Conservation (phyloP, 495 filamentous ascomycete species). For the Lepraria neglecta region DNA sequence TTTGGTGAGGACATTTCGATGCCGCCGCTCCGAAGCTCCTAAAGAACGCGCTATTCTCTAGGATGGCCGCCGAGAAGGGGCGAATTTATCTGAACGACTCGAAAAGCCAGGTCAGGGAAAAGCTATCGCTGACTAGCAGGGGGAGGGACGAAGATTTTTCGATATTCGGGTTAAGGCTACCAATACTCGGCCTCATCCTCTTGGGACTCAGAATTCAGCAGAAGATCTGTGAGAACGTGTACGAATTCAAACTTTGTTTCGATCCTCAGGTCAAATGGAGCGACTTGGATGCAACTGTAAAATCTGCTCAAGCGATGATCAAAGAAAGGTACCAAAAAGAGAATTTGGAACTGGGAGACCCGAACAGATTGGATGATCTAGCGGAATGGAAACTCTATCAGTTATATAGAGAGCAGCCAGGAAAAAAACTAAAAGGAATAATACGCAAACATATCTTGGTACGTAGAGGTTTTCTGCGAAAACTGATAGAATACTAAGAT, state of each 20-base stretch:
- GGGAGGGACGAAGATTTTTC: not conserved
- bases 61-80: too few relatives aligned
- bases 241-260: not conserved
- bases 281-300: not conserved
- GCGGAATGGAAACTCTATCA: not conserved
- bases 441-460: too few relatives aligned
- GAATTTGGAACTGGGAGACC: not conserved
- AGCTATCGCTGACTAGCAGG: not conserved
- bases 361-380: not conserved
- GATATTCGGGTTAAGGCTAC: not conserved
- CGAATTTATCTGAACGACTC: not conserved
- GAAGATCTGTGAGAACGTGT: not conserved
- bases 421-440: not conserved
- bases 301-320: not conserved
- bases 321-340: not conserved
- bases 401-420: not conserved
- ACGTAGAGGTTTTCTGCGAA: too few relatives aligned
- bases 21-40: too few relatives aligned
- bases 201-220: not conserved
- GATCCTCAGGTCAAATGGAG: not conserved
- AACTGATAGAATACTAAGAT: too few relatives aligned
- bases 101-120: not conserved
- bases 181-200: not conserved
- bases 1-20: conserved; percentile 7
- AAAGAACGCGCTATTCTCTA: too few relatives aligned